Conservation (phyloP, 805 yeast genomes). For the Wilhelminamyces savonicus region DNA sequence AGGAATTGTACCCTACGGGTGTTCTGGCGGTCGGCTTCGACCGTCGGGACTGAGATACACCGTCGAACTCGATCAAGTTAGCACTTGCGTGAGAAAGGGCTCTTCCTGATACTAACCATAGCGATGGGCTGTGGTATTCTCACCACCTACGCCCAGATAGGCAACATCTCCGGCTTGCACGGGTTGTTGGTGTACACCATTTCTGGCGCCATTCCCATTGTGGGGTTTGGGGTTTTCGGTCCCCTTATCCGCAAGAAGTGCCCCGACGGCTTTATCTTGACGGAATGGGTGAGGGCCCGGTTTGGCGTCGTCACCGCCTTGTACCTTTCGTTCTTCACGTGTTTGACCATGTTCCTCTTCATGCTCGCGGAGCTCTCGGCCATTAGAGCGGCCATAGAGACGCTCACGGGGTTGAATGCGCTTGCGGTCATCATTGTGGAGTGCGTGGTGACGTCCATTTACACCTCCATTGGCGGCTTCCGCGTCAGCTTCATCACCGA, state of each 20-base stretch:
- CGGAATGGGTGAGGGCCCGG: slow-evolving; percentile 89
- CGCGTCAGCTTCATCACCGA: slow-evolving; percentile 84
- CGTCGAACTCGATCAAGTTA: slow-evolving; percentile 78
- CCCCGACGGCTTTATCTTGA: slow-evolving; percentile 85
- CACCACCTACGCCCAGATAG: slow-evolving; percentile 81
- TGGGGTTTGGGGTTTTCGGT: slow-evolving; percentile 76
- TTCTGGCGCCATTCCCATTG: slow-evolving; percentile 77
- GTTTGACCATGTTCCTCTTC: slow-evolving; percentile 77
- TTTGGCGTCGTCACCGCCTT: slow-evolving; percentile 69
- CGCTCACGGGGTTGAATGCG: slow-evolving; percentile 74
- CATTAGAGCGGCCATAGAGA: slow-evolving; percentile 65
- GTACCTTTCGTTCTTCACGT: slow-evolving; percentile 73
- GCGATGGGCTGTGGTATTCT: slow-evolving; percentile 88
- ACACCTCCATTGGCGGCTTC: slow-evolving; percentile 87
- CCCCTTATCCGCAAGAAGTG: slow-evolving; percentile 72
- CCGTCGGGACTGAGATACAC: slow-evolving; percentile 65
- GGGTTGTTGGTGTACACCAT: slow-evolving; percentile 79
- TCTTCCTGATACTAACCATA: slow-evolving; percentile 15
- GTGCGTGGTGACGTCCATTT: slow-evolving; percentile 80
- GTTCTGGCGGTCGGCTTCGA: too few relatives aligned
- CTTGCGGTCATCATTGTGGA: slow-evolving; percentile 79
- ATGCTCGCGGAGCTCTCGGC: slow-evolving; percentile 87
- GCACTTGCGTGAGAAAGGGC: slow-evolving; percentile 74
- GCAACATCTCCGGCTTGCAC: slow-evolving; percentile 79
- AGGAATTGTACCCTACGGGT: too few relatives aligned